Conservation (phyloP, 2,329 filamentous ascomycete species). For the Dothidotthia symphoricarpi region DNA sequence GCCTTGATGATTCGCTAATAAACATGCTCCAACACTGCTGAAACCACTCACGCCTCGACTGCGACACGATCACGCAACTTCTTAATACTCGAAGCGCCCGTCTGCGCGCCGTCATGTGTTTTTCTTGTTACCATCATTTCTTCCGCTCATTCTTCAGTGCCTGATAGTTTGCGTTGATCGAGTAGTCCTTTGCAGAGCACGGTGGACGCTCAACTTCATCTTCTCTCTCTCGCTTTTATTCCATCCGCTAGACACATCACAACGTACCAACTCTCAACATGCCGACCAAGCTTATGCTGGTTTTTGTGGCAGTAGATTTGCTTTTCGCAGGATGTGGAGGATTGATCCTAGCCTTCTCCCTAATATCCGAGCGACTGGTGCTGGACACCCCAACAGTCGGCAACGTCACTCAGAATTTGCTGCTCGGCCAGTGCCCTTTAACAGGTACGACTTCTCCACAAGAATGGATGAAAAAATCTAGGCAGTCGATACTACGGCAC, state of each 20-base stretch:
- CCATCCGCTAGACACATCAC: constrained; percentile 13
- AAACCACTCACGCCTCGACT: constrained; percentile 37
- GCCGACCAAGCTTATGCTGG: constrained; percentile 54
- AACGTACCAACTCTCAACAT: constrained; percentile 38
- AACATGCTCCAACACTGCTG: constrained; percentile 34
- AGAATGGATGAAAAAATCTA: not conserved
- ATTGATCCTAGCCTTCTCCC: constrained; percentile 54
- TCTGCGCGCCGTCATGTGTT: constrained; percentile 25
- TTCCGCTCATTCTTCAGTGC: constrained; percentile 32
- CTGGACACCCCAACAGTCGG: constrained; percentile 45
- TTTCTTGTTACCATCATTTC: constrained; percentile 25
- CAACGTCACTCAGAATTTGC: constrained; percentile 53
- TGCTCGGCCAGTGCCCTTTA: constrained; percentile 54
- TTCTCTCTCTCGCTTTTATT: constrained; percentile 23
- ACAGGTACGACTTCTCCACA: constrained; percentile 46
- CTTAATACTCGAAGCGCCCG: constrained; percentile 37
- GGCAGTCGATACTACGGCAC: constrained; percentile 20
- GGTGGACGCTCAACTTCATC: constrained; percentile 39
- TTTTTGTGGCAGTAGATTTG: constrained; percentile 52
- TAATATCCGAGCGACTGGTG: constrained; percentile 49
- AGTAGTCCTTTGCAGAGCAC: constrained; percentile 36
- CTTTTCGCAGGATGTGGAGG: constrained; percentile 54
- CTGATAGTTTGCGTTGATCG: constrained; percentile 29
- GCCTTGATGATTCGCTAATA: constrained; percentile 31
- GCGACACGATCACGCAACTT: constrained; percentile 34